Base-by-base conservation (phyloP, 805 yeast species). In the Kazachstania kunashirensis region DNA sequence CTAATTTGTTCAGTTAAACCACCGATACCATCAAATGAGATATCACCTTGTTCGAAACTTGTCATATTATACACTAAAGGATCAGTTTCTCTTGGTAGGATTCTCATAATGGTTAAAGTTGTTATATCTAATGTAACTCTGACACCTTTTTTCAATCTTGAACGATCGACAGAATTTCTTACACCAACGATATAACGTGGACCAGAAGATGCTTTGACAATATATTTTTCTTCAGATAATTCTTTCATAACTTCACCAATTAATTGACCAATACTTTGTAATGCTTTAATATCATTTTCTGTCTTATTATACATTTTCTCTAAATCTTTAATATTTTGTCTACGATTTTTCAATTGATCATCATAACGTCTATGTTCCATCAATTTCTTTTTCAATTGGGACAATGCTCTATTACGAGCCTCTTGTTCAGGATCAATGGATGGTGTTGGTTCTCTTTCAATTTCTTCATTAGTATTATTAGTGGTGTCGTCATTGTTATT, bases 11-110 rank as follows among this genome's bases (percentile, higher is more conserved):
- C 97, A 33, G 79, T 80, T 46, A 92, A 72, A 43, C 98, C 98
- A 70, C 98, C 98, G 55, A 92, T 86, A 24, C 94, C 92, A 41
- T 80, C 80, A 62, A 92, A 92, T 15, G 96, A 81, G 43, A 89
- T 79, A 52, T 86, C 96, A 43, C 96, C 97, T n/a, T 96, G 95
- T 60, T 88, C 95, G 55, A 92, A 84, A 2, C 94, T 80, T 5
- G 98, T 88, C 98, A 92, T 92, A 63, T 89, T 92, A 62, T 92
- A 92, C 45, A 92, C 97, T 54, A 88, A 70, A 10, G 98, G 98
- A 63, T 92, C 98, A 34, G 94, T 97, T 62, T 92, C 98, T 55
- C 98, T 76, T 13, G 98, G 98, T 50, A 92, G 70, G 30, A 92
- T 80, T 54, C 98, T 77, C 98, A 92, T 92, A 43, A 92, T 92